A percentile compares a stretch with the other conserved stretches of the same genome.
Evolutionary conservation across 805 yeast species (phyloP).

Genomic region (Huiozyma sinensis): DNA sequence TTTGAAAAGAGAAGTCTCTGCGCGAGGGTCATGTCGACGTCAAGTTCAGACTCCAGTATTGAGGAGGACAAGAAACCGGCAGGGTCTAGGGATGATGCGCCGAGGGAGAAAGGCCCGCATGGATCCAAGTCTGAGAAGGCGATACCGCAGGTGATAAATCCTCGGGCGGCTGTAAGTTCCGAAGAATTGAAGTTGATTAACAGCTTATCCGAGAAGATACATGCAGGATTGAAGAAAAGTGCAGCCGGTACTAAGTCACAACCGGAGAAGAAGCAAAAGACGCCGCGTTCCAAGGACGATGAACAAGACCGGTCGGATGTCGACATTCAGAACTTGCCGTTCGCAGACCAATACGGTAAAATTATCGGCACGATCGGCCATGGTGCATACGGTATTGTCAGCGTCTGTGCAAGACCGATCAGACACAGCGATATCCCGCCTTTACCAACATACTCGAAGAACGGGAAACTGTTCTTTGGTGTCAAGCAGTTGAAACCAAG

Average conservation of each 20-base stretch:
- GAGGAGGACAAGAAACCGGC: constrained; percentile 1
- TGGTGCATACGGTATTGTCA: constrained; percentile 95
- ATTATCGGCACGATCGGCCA: constrained; percentile 60
- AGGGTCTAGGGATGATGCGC: background rate
- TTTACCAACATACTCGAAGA: constrained; percentile 56
- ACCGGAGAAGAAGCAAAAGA: background rate
- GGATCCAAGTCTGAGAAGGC: background rate
- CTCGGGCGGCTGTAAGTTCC: constrained; percentile 39
- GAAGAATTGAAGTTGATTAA: constrained; percentile 41
- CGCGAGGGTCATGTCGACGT: background rate
- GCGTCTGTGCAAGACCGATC: constrained; percentile 54
- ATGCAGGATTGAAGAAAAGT: constrained; percentile 29
- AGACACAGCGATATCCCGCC: constrained; percentile 6
- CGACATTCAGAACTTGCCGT: constrained; percentile 1
- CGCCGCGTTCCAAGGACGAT: background rate
- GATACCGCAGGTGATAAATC: constrained; percentile 17
- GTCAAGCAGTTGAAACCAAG: constrained; percentile 75
- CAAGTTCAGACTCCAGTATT: background rate
- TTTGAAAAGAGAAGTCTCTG: constrained; percentile 2
- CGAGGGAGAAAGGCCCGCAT: background rate
- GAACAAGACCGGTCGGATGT: background rate
- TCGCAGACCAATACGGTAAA: constrained; percentile 40
- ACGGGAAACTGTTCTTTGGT: constrained; percentile 65
- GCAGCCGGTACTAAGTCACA: background rate
- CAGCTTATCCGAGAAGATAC: constrained; percentile 38